Conservation (phyloP, 352 stramenopile species). For the Stramenopiles sp. region DNA sequence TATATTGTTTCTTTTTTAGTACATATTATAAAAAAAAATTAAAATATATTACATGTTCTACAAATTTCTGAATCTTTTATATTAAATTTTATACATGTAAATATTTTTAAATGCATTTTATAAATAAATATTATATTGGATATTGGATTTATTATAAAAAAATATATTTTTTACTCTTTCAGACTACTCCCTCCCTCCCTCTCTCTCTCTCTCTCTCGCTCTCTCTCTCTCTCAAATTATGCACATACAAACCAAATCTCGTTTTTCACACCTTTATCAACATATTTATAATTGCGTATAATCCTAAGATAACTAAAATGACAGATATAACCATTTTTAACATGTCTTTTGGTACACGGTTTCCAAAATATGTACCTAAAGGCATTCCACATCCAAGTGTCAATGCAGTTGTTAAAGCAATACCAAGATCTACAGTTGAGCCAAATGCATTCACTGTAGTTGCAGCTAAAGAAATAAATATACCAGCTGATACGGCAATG, state of each 20-base stretch:
- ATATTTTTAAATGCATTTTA: no score
- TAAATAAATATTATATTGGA: no score
- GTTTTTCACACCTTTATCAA: background rate
- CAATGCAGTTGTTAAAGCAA: background rate
- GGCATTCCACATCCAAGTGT: background rate
- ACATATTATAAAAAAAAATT: no score
- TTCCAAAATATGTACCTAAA: background rate
- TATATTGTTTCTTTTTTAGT: background rate
- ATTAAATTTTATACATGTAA: no score
- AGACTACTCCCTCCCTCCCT: no score
- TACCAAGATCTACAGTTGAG: background rate
- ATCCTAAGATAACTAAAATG: background rate
- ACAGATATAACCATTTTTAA: background rate
- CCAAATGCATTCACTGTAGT: background rate
- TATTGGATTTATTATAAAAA: no score
- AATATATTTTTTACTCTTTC: no score
- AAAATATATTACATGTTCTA: no score
- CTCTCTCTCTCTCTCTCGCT: no score
- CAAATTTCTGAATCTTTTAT: no score
- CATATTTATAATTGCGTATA: background rate
- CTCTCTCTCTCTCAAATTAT: no score
- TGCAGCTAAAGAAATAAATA: background rate
- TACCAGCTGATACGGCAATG: background rate
- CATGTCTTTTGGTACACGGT: background rate
- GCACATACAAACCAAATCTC: background rate